Evolutionary conservation across 2,329 filamentous ascomycete genomes (phyloP).

Genomic region (Geosmithia flava): DNA sequence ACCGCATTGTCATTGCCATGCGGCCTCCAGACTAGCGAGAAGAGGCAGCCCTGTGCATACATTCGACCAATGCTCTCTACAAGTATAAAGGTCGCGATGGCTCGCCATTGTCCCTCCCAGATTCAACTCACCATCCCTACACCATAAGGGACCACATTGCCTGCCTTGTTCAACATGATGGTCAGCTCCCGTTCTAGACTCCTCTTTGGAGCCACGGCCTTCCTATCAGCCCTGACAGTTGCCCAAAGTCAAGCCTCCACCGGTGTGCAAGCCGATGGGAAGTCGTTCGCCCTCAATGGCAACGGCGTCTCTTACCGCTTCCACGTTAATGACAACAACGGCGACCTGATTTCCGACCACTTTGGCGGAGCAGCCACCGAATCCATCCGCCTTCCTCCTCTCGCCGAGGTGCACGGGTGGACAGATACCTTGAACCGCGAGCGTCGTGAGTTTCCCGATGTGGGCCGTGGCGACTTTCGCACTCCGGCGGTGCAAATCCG

Average conservation of each 20-base stretch:
- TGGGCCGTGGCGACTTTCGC: slow-evolving; percentile 51
- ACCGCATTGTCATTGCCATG: not conserved
- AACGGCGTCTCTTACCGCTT: slow-evolving; percentile 48
- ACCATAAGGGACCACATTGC: too few species aligned
- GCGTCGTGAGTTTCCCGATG: slow-evolving; percentile 51
- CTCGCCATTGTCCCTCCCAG: too few species aligned
- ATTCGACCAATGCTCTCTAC: not conserved
- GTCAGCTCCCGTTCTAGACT: not conserved
- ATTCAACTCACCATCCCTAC: not conserved
- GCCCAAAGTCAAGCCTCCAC: not conserved
- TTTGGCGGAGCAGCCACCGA: slow-evolving; percentile 46
- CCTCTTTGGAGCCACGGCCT: not conserved
- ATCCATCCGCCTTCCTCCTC: slow-evolving; percentile 15
- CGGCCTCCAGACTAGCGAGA: too few species aligned
- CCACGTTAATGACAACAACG: slow-evolving; percentile 42
- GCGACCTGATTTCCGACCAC: slow-evolving; percentile 47
- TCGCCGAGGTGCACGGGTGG: slow-evolving; percentile 39
- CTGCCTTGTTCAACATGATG: not conserved
- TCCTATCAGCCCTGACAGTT: not conserved
- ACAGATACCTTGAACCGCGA: slow-evolving; percentile 32
- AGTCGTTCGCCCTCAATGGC: slow-evolving; percentile 43
- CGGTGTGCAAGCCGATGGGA: slow-evolving; percentile 27
- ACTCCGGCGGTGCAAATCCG: slow-evolving; percentile 47
- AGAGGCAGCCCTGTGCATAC: too few species aligned
- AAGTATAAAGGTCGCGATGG: not conserved